Conservation (phyloP, 331 rosid species). For the Saraca asoca region DNA sequence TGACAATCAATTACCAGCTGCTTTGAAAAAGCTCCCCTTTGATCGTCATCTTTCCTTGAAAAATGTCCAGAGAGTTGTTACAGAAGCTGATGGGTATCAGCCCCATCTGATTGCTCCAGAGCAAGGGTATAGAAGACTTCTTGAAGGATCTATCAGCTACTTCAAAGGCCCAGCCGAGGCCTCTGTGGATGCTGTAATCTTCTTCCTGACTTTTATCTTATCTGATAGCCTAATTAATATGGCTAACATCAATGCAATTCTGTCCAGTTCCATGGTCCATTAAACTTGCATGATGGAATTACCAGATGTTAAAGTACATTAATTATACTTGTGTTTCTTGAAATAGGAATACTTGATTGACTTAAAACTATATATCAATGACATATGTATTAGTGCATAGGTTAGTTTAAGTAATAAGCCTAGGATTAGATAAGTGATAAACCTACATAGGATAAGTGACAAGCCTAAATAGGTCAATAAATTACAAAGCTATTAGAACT, state of each 20-base stretch:
- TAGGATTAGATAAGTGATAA: too few species aligned
- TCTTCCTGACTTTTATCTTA: slow-evolving; percentile 25
- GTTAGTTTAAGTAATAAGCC: too few species aligned
- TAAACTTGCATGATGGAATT: slow-evolving; percentile 10
- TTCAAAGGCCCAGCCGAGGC: slow-evolving; percentile 99
- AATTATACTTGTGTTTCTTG: neutral
- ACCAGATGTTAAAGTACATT: slow-evolving; percentile 6
- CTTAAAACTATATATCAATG: too few species aligned
- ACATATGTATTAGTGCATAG: too few species aligned
- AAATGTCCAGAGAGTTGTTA: slow-evolving; percentile 90
- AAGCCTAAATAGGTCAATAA: too few species aligned
- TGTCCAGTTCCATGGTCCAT: slow-evolving; percentile 17
- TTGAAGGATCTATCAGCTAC: slow-evolving; percentile 87
- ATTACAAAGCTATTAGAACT: too few species aligned
- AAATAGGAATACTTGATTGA: slow-evolving; percentile 3
- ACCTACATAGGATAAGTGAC: too few species aligned
- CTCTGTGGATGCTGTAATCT: slow-evolving; percentile 94
- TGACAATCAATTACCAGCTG: slow-evolving; percentile 96
- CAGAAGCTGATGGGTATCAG: slow-evolving; percentile 98
- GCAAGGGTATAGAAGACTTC: slow-evolving; percentile 96
- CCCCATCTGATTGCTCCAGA: slow-evolving; percentile 99
- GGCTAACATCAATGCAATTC: slow-evolving; percentile 21
- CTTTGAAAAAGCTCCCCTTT: slow-evolving; percentile 88
- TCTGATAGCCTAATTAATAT: slow-evolving; percentile 12
- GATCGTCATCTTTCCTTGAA: slow-evolving; percentile 88